Percentiles rank a stretch among this genome's conserved stretches.
phyloP scores from a whole-genome alignment of 176 grass and related monocot species.

The Phyllostachys edulis region DNA sequence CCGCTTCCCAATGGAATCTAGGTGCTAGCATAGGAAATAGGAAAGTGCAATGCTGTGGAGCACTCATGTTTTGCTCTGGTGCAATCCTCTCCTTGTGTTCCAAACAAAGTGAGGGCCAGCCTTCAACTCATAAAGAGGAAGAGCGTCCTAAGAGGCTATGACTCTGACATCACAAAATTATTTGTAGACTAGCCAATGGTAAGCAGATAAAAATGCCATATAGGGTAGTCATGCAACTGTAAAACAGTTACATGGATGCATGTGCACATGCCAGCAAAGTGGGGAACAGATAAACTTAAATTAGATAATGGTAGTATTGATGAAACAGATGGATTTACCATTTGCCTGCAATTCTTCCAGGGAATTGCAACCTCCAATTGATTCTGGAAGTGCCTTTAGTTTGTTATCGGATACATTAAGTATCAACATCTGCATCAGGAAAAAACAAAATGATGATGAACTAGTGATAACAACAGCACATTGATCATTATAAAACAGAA shows the following conservation, averaged over 20 bases:
- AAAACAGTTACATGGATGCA: not conserved
- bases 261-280: not conserved
- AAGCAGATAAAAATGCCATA: slow-evolving; percentile 24
- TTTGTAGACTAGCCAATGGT: not conserved
- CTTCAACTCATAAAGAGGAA: slow-evolving; percentile 4
- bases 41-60: not conserved
- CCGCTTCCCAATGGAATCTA: not conserved
- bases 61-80: not conserved
- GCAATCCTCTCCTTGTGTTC: not conserved
- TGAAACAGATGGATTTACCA: slow-evolving; percentile 47
- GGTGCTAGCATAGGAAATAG: not conserved
- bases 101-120: not conserved
- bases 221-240: not conserved
- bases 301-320: not conserved
- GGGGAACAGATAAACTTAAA: not conserved
- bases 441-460: slow-evolving; percentile 13
- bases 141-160: slow-evolving; percentile 3
- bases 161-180: slow-evolving; percentile 17
- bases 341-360: slow-evolving; percentile 94
- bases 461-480: slow-evolving; percentile 5
- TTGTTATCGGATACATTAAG: slow-evolving; percentile 94
- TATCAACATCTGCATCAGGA: slow-evolving; percentile 65
- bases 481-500: not conserved
- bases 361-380: slow-evolving; percentile 80
- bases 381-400: slow-evolving; percentile 74